Evolutionary conservation across 108 stramenopile species (phyloP), one percentile per base, ranked within the genome.

Genomic region (Skeletonema costatum): DNA sequence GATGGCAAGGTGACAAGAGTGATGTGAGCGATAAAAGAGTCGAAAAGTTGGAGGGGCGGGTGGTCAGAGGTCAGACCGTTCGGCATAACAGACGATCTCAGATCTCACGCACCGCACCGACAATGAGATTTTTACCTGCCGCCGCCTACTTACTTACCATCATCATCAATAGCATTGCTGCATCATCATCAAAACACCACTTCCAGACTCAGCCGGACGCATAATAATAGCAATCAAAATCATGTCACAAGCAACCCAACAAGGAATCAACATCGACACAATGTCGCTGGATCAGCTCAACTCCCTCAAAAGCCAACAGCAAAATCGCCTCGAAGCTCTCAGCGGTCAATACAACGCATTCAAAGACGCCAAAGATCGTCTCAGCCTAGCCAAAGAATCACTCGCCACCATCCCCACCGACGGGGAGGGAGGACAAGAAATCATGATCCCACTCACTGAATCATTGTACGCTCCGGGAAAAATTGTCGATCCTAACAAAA

Each of bases 361-460:
- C 2, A 87, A 91, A 46, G 85, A 88, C 36, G 93, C 89, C n/a
- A 88, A 91, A 12, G 92, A 89, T 31, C 86, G 92, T 0, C 79
- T 96, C 58, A 73, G 69, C 66, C 76, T 88, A 1, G 89, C 93
- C 31, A 51, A 79, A 33, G 50, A 73, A 14, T 90, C 95, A 10
- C 84, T 93, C 32, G 33, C 76, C 11, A 30, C 67, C 48, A 68
- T 71, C 13, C 63, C 80, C 8, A 31, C 39, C 59, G 4, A 39
- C 48, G 68, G 56, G 6, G 32, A 86, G 53, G 89, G 87, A 32
- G 78, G 74, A 16, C 74, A 65, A 30, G 69, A 90, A 36, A 88
- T 96, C 36, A 90, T 96, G 92, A 90, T 96, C 14, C 95, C 95
- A 4, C 75, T 96, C 60, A 96, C 95, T 8, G 92, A 90, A 63